A percentile compares a stretch with the other conserved stretches of the same genome.
Conservation (phyloP, 192 early-diverging fungal genomes). For the Coemansia sp. region DNA sequence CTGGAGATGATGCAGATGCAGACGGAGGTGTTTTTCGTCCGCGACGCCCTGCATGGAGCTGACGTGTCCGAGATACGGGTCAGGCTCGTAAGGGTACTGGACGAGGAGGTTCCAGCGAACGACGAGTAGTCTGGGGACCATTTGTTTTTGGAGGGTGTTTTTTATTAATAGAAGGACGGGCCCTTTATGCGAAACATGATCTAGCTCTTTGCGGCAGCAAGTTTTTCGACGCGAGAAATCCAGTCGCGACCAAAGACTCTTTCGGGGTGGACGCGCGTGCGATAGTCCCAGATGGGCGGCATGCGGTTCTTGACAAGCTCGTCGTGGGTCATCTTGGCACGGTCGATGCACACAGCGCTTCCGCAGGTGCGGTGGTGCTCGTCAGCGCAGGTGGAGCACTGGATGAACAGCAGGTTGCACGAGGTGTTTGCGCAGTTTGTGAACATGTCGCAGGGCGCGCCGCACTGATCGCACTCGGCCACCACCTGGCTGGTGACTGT, state of each 20-base stretch:
- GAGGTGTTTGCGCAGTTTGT: conserved; percentile 73
- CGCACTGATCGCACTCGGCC: conserved; percentile 71
- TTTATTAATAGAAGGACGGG: too few relatives aligned
- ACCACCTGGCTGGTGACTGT: conserved; percentile 64
- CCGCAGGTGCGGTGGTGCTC: conserved; percentile 51
- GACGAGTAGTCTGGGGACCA: conserved; percentile 64
- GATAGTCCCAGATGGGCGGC: conserved; percentile 46
- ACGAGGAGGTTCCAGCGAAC: conserved; percentile 93
- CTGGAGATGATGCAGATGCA: conserved; percentile 98
- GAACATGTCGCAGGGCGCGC: conserved; percentile 62
- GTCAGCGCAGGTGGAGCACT: conserved; percentile 61
- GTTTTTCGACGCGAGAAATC: conserved; percentile 23
- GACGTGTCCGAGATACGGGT: conserved; percentile 92
- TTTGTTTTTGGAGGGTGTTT: too few relatives aligned
- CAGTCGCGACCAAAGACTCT: conserved; percentile 40
- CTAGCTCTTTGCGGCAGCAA: not conserved
- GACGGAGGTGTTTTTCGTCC: conserved; percentile 82
- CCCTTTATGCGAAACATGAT: too few relatives aligned
- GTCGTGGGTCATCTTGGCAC: conserved; percentile 46
- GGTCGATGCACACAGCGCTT: conserved; percentile 27
- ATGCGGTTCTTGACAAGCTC: conserved; percentile 37
- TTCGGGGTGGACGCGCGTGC: conserved; percentile 38
- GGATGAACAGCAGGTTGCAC: conserved; percentile 75
- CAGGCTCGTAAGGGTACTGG: conserved; percentile 81
- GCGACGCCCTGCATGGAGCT: conserved; percentile 82